Evolutionary conservation across 2,329 filamentous ascomycete species (phyloP), one percentile per base, ranked within the genome.

Genomic region (Ascochyta fabae): DNA sequence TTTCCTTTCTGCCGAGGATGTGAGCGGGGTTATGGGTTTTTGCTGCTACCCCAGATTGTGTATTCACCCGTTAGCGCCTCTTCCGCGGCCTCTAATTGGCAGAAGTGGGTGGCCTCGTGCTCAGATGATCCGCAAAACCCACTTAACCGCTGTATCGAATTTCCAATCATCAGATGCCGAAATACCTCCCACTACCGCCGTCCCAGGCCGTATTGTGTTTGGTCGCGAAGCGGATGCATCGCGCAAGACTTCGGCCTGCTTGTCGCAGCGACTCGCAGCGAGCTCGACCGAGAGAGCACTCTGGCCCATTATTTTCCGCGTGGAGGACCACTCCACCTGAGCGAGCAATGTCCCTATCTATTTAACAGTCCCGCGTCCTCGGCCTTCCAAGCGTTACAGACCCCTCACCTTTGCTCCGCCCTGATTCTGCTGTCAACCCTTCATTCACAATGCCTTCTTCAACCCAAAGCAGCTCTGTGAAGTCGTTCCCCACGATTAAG

Each of bases 401-500:
- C 66, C 63, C 65, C 55, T 61, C 50, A 46, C 50, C 39, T 54
- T 52, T 43, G 49, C 31, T 34, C 15, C 40, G 45, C 43, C 42
- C 24, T 46, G 47, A 45, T 40, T 45, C 15, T 35, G 42, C n/a
- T 47, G 42, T 42, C 39, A 47, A 41, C 10, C 3, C 39, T 48
- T 35, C 45, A 50, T 33, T 51, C 60, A 61, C 58, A 56, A 76
- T 73, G 71, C 53, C 70, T 49, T 68, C 73, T 41, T 58, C 66
- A 23, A 44, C 51, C 23, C 45, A 59, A 4, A 58, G 62, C 33
- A 58, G 58, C 60, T 59, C 68, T 47, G 66, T 67, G 78, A 64
- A 82, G 82, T 56, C 80, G 77, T 92, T 92, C 65, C 90, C 90
- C 42, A 89, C 83, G 51, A 92, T 94, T 80, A 91, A 90, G 78